phyloP scores from a whole-genome alignment of 2,329 filamentous ascomycete genomes.

The Sporothrix schenckii region DNA sequence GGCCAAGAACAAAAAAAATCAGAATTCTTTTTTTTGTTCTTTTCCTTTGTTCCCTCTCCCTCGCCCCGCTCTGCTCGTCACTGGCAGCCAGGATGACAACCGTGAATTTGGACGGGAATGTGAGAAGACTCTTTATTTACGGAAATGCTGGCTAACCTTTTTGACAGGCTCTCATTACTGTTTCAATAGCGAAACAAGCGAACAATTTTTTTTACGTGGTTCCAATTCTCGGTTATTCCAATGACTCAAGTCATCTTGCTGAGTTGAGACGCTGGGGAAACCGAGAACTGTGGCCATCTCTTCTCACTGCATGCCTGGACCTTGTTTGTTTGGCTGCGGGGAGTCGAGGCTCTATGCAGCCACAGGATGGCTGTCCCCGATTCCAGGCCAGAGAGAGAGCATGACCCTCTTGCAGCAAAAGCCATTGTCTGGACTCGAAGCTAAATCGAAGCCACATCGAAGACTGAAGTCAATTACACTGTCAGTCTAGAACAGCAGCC shows the following conservation, averaged over 20 bases:
- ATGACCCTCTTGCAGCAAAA: background rate
- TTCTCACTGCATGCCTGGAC: conserved; percentile 57
- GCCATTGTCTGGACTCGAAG: background rate
- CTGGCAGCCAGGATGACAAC: conserved; percentile 23
- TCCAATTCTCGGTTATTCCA: background rate
- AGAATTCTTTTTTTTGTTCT: background rate
- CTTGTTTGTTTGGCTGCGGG: conserved; percentile 52
- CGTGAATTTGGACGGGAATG: conserved; percentile 3
- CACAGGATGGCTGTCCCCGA: background rate
- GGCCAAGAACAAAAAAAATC: conserved; percentile 18
- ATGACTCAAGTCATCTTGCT: background rate
- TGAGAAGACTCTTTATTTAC: background rate
- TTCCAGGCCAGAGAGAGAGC: background rate
- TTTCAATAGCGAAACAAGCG: background rate
- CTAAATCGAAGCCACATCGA: background rate
- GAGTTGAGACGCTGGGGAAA: background rate
- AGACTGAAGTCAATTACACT: background rate
- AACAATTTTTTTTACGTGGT: background rate
- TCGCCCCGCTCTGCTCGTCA: background rate
- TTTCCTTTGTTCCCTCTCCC: background rate
- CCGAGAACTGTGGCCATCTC: conserved; percentile 43
- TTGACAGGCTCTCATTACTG: background rate
- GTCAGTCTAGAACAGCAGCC: background rate
- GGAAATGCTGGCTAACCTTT: background rate
- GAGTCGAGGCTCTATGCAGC: conserved; percentile 48